These are phyloP conservation scores for Dalbergia oliveri DNA, from an alignment of 306 rosid genomes.

Conservation along the genomic window DNA sequence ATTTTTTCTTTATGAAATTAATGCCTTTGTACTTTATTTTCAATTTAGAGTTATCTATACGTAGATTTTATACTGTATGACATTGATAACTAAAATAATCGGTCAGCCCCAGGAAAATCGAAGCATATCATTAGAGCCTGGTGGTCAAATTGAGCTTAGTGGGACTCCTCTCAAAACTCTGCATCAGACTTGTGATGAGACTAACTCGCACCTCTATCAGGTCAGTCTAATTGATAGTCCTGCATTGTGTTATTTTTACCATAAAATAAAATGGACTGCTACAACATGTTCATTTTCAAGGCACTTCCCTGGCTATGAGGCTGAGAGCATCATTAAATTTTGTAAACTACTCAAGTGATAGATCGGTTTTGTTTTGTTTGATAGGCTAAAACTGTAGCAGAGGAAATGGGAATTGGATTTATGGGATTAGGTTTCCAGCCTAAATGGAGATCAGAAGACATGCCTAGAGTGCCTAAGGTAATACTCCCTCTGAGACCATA, in stretches of 20 bases:
- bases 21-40: background rate
- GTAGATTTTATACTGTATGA: background rate
- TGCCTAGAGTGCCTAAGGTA: conserved; percentile 87
- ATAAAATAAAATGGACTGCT: no score
- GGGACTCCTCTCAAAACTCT: conserved; percentile 83
- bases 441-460: conserved; percentile 71
- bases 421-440: conserved; percentile 89
- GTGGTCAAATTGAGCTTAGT: conserved; percentile 90
- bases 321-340: background rate
- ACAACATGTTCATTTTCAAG: conserved; percentile 4
- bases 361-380: conserved; percentile 24
- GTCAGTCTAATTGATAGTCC: conserved; percentile 41
- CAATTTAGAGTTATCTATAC: background rate
- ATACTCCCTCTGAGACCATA: no score
- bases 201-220: conserved; percentile 84
- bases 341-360: background rate
- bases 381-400: conserved; percentile 84
- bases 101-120: conserved; percentile 63
- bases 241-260: background rate
- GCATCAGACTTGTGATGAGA: conserved; percentile 87
- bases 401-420: conserved; percentile 95
- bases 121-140: conserved; percentile 88
- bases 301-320: background rate
- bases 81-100: no score
- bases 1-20: background rate